Conservation (phyloP, 169 alveolate genomes). For the Cryptosporidium felis region DNA sequence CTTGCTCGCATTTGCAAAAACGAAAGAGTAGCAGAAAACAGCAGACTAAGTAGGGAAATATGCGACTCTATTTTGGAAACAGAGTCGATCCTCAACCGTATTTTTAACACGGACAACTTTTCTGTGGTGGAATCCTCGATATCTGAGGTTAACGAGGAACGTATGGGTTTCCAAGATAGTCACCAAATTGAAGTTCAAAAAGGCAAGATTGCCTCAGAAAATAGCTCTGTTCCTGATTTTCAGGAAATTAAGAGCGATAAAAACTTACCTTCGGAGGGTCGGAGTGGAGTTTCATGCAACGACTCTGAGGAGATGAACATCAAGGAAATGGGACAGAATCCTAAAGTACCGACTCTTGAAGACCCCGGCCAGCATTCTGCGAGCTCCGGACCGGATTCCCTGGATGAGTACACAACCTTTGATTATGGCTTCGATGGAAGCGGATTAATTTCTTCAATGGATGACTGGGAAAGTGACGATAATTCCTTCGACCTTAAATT, state of each 20-base stretch:
- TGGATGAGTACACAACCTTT: slow-evolving; percentile 38
- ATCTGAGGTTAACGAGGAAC: background rate
- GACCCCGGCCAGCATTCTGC: background rate
- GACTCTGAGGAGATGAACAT: background rate
- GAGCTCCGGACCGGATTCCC: background rate
- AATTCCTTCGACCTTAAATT: background rate
- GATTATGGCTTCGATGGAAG: slow-evolving; percentile 39
- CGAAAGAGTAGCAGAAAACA: background rate
- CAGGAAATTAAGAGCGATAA: background rate
- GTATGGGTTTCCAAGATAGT: background rate
- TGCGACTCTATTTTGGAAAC: slow-evolving; percentile 1
- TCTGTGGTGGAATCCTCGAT: slow-evolving; percentile 3
- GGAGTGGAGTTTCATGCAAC: background rate
- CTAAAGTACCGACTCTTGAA: too few species aligned
- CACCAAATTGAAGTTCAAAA: background rate
- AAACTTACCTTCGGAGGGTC: background rate
- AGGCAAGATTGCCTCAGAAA: background rate
- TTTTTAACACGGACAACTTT: slow-evolving; percentile 42
- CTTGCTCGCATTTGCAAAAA: background rate
- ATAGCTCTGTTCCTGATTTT: background rate
- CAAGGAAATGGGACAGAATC: background rate
- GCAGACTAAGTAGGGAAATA: background rate
- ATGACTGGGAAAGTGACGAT: slow-evolving; percentile 38
- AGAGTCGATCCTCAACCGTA: slow-evolving; percentile 18
- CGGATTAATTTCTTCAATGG: background rate